Base-by-base conservation (phyloP, 2,329 filamentous ascomycete genomes). In the Tricladium varicosporioides region DNA sequence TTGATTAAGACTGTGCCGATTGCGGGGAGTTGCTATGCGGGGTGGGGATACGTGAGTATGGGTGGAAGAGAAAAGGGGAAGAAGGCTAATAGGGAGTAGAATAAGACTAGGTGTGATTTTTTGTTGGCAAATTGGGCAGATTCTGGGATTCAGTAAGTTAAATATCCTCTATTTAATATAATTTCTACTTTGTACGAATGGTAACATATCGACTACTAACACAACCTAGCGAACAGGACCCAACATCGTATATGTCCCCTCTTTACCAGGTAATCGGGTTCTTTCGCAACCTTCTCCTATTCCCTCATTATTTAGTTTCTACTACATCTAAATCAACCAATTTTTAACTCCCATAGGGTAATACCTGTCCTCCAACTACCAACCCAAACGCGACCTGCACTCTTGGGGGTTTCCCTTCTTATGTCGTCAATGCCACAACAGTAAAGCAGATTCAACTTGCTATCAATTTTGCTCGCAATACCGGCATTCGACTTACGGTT, bases 171-270 rank as follows among this genome's bases (percentile, higher is more conserved):
- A n/a, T n/a, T n/a, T n/a, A n/a, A n/a, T n/a, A n/a, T n/a, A n/a
- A n/a, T n/a, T n/a, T n/a, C n/a, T n/a, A n/a, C n/a, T n/a, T n/a
- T n/a, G n/a, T n/a, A n/a, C n/a, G n/a, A n/a, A n/a, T n/a, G n/a
- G n/a, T n/a, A n/a, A n/a, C n/a, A n/a, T n/a, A n/a, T n/a, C 4
- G 27, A 33, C n/a, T 13, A 18, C 50, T 46, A 31, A 46, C 31
- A 5, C 15, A 18, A 42, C 10, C 9, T 64, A 68, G 67, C 69
- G 65, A 71, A 64, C 66, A 63, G 74, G 63, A 68, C 43, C 66
- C 62, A 72, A 80, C 56, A 76, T 73, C 67, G 70, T 73, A 62
- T 75, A 81, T 67, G 76, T 76, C 67, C 74, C 77, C 36, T 78
- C 76, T 67, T 67, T 82, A 47, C 76, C 77, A 33, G n/a, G n/a